Percentiles rank a stretch among this genome's conserved stretches.
These are phyloP conservation scores for Solanum aculeatissimum DNA, from an alignment of 305 asterid species.

Conservation along the genomic window DNA sequence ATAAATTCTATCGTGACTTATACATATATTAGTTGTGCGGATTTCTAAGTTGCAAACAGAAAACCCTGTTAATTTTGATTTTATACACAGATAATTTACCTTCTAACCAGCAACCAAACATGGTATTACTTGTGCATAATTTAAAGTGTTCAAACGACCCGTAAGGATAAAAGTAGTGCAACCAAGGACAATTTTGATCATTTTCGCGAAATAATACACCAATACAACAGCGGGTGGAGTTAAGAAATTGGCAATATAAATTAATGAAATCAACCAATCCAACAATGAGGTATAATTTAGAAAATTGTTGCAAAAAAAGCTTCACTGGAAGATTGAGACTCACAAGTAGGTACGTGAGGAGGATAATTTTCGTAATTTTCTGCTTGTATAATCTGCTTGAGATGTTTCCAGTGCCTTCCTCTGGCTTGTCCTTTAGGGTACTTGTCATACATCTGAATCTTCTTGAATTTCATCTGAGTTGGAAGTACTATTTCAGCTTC, in stretches of 20 bases:
- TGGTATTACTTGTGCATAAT: too few species aligned
- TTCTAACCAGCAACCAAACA: too few species aligned
- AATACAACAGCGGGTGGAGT: neutral
- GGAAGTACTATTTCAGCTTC: constrained; percentile 82
- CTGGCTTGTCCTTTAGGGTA: constrained; percentile 87
- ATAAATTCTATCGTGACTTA: too few species aligned
- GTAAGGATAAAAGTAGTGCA: neutral
- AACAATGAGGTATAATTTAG: neutral
- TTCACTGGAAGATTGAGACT: constrained; percentile 8
- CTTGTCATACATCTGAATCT: constrained; percentile 73
- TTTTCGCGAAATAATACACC: neutral
- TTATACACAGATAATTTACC: too few species aligned
- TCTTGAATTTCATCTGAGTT: constrained; percentile 58
- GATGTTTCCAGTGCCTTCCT: constrained; percentile 76
- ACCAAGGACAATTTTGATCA: neutral
- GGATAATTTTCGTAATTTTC: constrained; percentile 67
- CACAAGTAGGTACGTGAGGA: constrained; percentile 63
- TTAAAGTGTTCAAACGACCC: too few species aligned
- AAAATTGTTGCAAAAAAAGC: neutral
- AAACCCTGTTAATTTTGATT: too few species aligned
- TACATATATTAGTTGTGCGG: too few species aligned
- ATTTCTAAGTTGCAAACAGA: too few species aligned
- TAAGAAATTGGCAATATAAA: neutral
- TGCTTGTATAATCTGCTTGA: constrained; percentile 78
- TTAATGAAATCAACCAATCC: neutral